phyloP scores from a whole-genome alignment of 768 basidiomycete species.

The Pisolithus microcarpus region DNA sequence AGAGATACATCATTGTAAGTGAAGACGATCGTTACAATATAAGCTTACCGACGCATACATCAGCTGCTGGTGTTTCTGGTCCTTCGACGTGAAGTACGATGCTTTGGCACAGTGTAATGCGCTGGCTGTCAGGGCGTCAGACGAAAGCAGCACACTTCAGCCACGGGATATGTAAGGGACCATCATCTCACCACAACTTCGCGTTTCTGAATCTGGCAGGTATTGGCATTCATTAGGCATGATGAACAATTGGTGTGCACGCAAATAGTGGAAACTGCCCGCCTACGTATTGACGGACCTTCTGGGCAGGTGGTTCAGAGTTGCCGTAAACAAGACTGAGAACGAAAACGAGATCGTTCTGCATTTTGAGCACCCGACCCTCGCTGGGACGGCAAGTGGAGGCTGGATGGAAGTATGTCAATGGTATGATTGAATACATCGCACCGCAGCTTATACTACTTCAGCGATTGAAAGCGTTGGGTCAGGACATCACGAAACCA shows the following conservation, averaged over 20 bases:
- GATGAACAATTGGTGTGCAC: constrained; percentile 45
- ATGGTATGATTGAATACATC: background rate
- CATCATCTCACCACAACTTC: background rate
- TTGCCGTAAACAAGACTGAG: constrained; percentile 36
- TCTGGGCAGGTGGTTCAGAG: constrained; percentile 46
- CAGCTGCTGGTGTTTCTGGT: constrained; percentile 58
- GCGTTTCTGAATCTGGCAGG: constrained; percentile 9
- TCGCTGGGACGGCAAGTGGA: constrained; percentile 38
- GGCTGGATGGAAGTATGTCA: constrained; percentile 53
- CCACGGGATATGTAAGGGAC: constrained; percentile 42
- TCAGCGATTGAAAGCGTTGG: constrained; percentile 41
- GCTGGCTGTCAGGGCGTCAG: constrained; percentile 48
- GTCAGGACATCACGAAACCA: constrained; percentile 38
- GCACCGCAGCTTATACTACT: background rate
- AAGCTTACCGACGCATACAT: background rate
- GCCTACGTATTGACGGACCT: background rate
- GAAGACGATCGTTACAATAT: background rate
- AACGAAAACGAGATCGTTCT: constrained; percentile 23
- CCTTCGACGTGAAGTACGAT: constrained; percentile 29
- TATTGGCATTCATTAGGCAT: constrained; percentile 52
- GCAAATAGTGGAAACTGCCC: background rate
- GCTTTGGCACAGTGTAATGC: constrained; percentile 29
- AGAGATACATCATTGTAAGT: constrained; percentile 43
- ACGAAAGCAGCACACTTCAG: constrained; percentile 45
- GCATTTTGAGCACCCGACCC: constrained; percentile 53